Evolutionary conservation across 2,329 filamentous ascomycete species (phyloP), one percentile per base, ranked within the genome.

Genomic region (Aspergillus bombycis): DNA sequence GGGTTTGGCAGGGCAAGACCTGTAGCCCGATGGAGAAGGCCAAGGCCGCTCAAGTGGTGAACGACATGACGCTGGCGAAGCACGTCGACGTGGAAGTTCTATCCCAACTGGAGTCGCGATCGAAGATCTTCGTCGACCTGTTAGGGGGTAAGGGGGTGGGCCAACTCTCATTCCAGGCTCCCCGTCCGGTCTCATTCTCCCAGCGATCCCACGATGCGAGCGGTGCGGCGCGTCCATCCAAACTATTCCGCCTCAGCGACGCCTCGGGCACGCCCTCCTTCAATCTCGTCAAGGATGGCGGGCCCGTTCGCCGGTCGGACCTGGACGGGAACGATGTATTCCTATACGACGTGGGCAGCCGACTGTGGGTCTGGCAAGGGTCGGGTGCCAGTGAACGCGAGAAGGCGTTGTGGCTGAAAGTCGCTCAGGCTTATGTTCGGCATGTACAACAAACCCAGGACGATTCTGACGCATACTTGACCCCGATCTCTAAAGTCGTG

Each of bases 21-120:
- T 89, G 87, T 72, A 88, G 85, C 54, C 88, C 88, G 0, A 89
- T 90, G 86, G 89, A 91, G 71, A 90, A 89, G 78, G 85, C 85
- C 52, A 89, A 88, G 77, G 87, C 88, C 0, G 88, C 88, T 0
- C 87, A 89, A 72, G 86, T 90, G 2, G 88, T 90, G 5, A 84
- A 89, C 58, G 72, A 75, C 26, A 66, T 76, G 70, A 89, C 85
- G 0, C 76, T 86, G 9, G 87, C 86, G 14, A 90, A 90, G 71
- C 74, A 88, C 66, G 72, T 86, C 52, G 86, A 90, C 60, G 86
- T 90, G 30, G 88, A 91, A 73, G 88, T 91, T 10, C 72, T 91
- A 7, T 82, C 87, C 0, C 88, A 90, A 71, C 76, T 80, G 0
- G 89, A 91, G 65, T 66, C 73, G 3, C 65, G 74, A 21, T 74